These are phyloP conservation scores for Oryza officinalis DNA, from an alignment of 176 grass and related monocot genomes.

Conservation along the genomic window DNA sequence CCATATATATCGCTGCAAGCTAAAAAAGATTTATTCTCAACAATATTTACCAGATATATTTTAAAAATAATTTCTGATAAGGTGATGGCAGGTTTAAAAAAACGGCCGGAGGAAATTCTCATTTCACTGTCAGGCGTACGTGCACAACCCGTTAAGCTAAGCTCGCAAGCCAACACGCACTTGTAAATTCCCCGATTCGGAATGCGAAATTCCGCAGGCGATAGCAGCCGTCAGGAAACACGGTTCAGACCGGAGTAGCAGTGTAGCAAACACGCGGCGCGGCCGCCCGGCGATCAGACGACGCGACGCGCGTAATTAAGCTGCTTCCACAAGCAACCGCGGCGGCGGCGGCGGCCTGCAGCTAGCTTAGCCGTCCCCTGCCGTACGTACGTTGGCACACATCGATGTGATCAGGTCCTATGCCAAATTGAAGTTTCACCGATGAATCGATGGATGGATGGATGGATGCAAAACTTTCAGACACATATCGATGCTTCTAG, in stretches of 20 bases:
- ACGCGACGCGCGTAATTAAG: not conserved
- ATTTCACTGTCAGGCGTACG: not conserved
- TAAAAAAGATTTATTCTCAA: no score
- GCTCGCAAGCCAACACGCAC: not conserved
- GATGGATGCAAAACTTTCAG: no score
- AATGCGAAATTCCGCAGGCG: not conserved
- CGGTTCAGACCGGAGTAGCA: not conserved
- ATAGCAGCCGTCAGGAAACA: no score
- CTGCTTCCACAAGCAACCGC: slow-evolving; percentile 34
- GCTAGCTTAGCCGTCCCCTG: not conserved
- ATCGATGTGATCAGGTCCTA: not conserved
- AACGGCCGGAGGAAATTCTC: not conserved
- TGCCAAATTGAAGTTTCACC: no score
- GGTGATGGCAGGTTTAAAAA: no score
- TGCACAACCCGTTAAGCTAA: not conserved
- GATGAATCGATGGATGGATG: no score
- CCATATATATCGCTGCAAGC: no score
- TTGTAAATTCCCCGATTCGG: not conserved
- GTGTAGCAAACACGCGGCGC: not conserved
- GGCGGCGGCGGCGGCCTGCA: no score
- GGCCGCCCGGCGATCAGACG: not conserved
- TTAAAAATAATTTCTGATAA: no score
- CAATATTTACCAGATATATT: no score
- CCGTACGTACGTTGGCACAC: not conserved
- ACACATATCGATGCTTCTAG: no score